A percentile compares a stretch with the other conserved stretches of the same genome.
Evolutionary conservation across 2,329 filamentous ascomycete genomes (phyloP).

Genomic region (Alternaria sp.): DNA sequence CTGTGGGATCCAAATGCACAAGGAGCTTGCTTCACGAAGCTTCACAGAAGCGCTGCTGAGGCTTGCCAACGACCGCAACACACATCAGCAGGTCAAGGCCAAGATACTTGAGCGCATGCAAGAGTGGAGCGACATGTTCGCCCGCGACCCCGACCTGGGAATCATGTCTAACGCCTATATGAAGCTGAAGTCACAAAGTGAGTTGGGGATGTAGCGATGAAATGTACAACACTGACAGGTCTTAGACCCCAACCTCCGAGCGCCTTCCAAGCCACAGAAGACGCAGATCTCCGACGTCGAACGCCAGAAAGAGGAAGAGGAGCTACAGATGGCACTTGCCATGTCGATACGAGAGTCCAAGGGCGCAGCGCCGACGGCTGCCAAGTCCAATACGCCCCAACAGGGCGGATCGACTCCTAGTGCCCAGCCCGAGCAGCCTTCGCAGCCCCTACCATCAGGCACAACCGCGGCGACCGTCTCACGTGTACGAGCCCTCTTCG

Average conservation of each 20-base stretch:
- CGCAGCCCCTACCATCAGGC: constrained; percentile 72
- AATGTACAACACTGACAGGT: constrained; percentile 27
- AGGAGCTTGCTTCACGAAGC: constrained; percentile 86
- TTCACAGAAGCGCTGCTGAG: constrained; percentile 94
- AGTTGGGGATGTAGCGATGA: not conserved
- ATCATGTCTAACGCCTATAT: constrained; percentile 97
- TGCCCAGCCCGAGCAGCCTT: constrained; percentile 49
- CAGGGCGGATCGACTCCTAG: constrained; percentile 34
- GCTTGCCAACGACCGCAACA: constrained; percentile 91
- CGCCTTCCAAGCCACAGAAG: constrained; percentile 93
- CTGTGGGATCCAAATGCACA: constrained; percentile 84
- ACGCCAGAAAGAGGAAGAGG: constrained; percentile 93
- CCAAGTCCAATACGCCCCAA: constrained; percentile 51
- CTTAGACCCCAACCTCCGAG: constrained; percentile 83
- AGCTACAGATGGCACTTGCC: constrained; percentile 93
- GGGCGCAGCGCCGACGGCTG: constrained; percentile 47
- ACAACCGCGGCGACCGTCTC: constrained; percentile 97
- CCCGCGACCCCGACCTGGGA: constrained; percentile 84
- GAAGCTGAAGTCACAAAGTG: constrained; percentile 76
- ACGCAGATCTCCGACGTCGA: constrained; percentile 88
- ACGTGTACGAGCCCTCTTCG: constrained; percentile 88
- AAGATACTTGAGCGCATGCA: constrained; percentile 98
- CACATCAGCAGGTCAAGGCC: constrained; percentile 92
- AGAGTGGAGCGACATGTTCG: constrained; percentile 95
- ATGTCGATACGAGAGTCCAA: constrained; percentile 89